Evolutionary conservation across 495 filamentous ascomycete genomes (phyloP).

Genomic region (Tuber aestivum): DNA sequence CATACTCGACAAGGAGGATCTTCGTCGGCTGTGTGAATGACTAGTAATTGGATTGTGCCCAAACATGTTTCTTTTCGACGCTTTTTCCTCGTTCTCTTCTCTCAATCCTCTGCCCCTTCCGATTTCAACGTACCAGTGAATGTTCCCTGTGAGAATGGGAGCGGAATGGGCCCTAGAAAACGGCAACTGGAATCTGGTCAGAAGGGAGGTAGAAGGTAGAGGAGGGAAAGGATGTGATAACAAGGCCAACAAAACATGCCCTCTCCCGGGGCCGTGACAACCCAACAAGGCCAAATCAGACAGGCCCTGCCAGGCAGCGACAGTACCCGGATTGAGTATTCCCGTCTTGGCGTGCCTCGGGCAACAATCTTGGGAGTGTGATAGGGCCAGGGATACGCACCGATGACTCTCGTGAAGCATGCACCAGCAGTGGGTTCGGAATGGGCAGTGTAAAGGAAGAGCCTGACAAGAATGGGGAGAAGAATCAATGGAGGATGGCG

Average conservation of each 20-base stretch:
- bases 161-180: neutral
- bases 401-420: neutral
- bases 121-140: slow-evolving; percentile 1
- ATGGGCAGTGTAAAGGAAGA: neutral
- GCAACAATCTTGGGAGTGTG: neutral
- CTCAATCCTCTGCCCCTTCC: slow-evolving; percentile 1
- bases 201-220: slow-evolving; percentile 3
- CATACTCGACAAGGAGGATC: slow-evolving; percentile 41
- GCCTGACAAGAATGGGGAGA: neutral
- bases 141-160: neutral
- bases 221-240: neutral
- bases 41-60: slow-evolving; percentile 39
- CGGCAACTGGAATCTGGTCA: neutral
- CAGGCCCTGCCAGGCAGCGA: neutral
- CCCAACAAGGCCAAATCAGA: neutral
- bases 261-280: slow-evolving; percentile 1
- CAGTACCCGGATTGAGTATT: neutral
- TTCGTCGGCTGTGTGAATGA: slow-evolving; percentile 37
- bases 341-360: neutral
- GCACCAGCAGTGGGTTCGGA: neutral
- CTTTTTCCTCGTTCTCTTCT: slow-evolving; percentile 21
- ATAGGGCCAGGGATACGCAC: neutral
- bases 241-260: slow-evolving; percentile 1
- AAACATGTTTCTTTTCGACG: slow-evolving; percentile 21
- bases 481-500: neutral